Conservation (phyloP, 2,329 filamentous ascomycete genomes). For the Trichoderma sp. region DNA sequence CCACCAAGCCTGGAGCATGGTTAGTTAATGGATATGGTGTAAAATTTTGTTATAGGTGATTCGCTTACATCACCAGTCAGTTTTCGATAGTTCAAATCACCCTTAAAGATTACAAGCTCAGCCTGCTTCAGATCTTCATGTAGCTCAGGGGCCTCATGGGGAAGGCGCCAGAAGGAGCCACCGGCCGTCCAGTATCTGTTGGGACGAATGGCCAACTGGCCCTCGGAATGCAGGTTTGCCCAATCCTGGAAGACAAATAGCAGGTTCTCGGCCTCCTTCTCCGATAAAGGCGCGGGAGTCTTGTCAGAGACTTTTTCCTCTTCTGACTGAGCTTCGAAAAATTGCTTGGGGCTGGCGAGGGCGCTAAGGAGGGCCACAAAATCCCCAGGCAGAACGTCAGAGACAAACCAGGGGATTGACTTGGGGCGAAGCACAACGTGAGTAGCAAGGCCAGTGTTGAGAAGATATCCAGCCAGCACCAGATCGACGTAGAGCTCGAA, state of each 20-base stretch:
- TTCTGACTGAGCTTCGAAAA: conserved; percentile 73
- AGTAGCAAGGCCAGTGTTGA: conserved; percentile 81
- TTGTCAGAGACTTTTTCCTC: conserved; percentile 59
- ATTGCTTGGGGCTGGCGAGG: conserved; percentile 70
- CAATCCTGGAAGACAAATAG: conserved; percentile 78
- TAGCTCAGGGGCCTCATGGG: conserved; percentile 62
- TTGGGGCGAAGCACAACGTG: conserved; percentile 88
- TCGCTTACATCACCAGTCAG: conserved; percentile 75
- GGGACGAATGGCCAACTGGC: conserved; percentile 76
- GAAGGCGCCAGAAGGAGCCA: conserved; percentile 86
- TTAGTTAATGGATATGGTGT: background rate
- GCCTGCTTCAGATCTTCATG: conserved; percentile 75
- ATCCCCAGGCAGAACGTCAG: conserved; percentile 84
- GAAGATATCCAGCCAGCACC: conserved; percentile 83
- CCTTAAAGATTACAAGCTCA: conserved; percentile 93
- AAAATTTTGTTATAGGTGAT: background rate
- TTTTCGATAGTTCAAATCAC: conserved; percentile 95
- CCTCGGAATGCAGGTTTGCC: conserved; percentile 75
- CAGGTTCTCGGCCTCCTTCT: conserved; percentile 65
- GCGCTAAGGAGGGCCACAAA: conserved; percentile 79
- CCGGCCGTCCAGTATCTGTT: conserved; percentile 89
- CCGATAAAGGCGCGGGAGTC: conserved; percentile 59
- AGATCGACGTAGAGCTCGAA: conserved; percentile 97
- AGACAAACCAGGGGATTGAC: conserved; percentile 96
- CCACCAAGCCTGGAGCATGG: conserved; percentile 53